A percentile compares a stretch with the other conserved stretches of the same genome.
phyloP scores from a whole-genome alignment of 225 moss, liverwort and hornwort genomes.

The Neckera pumila region DNA sequence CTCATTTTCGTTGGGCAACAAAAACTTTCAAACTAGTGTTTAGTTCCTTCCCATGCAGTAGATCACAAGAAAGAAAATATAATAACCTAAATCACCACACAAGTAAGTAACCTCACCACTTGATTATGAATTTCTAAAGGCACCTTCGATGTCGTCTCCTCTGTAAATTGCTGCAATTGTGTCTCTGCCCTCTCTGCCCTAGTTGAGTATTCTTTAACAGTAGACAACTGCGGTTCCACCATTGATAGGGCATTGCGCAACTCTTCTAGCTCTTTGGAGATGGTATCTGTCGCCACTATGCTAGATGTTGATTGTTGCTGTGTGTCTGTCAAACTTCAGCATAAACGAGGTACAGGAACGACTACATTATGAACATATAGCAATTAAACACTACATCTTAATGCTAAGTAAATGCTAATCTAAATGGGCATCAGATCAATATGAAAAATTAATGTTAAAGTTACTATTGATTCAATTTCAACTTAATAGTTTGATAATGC shows the following conservation, averaged over 20 bases:
- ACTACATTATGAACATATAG: neutral
- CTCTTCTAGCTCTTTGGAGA: conserved; percentile 9
- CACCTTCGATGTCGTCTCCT: conserved; percentile 37
- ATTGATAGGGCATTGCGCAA: conserved; percentile 19
- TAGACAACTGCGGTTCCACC: conserved; percentile 21
- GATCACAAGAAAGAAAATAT: too few relatives aligned
- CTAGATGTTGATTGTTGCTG: neutral
- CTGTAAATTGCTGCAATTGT: conserved; percentile 40
- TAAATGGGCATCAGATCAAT: neutral
- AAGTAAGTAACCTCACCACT: conserved; percentile 27
- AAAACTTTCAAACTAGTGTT: neutral
- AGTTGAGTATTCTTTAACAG: conserved; percentile 4
- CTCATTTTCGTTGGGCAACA: neutral
- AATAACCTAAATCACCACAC: neutral
- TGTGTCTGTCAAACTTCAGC: conserved; percentile 15
- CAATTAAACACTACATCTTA: neutral
- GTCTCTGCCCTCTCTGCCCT: conserved; percentile 36
- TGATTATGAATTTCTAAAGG: conserved; percentile 60
- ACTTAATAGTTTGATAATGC: neutral
- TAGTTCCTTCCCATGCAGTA: neutral
- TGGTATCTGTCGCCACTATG: neutral
- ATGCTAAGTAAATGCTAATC: neutral
- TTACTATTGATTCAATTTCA: neutral
- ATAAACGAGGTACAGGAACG: neutral
- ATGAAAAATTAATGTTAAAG: too few relatives aligned